Evolutionary conservation across 2,329 filamentous ascomycete genomes (phyloP).

Genomic region (Fusarium beomiforme): DNA sequence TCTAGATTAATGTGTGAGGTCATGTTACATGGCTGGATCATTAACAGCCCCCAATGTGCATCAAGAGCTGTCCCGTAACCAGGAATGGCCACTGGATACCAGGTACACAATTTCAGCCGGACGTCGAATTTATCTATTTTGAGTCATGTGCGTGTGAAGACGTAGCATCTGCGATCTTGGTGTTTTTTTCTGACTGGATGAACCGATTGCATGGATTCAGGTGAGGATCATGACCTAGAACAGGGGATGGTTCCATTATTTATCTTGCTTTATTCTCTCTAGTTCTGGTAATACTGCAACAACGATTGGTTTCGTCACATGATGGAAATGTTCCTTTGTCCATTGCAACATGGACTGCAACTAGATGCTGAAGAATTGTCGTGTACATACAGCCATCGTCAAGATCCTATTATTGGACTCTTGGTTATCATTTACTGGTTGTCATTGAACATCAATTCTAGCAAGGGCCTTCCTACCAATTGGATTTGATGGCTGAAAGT

Average conservation of each 20-base stretch:
- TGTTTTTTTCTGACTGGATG: background rate
- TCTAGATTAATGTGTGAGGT: background rate
- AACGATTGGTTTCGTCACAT: too few species aligned
- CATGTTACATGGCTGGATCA: background rate
- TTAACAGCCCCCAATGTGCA: conserved; percentile 3
- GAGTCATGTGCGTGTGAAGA: background rate
- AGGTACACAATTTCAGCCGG: background rate
- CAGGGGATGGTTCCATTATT: background rate
- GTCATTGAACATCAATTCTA: background rate
- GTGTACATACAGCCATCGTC: background rate
- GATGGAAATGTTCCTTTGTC: background rate
- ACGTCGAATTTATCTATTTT: background rate
- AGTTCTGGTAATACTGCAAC: background rate
- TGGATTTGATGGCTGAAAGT: background rate
- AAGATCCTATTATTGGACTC: background rate
- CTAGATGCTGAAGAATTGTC: background rate
- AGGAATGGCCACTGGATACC: background rate
- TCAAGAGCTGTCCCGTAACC: background rate
- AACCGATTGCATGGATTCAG: background rate
- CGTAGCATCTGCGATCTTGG: background rate
- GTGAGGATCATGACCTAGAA: background rate
- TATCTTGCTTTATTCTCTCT: background rate
- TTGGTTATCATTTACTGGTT: background rate
- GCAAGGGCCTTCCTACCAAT: conserved; percentile 13
- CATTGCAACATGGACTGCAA: background rate